phyloP scores from a whole-genome alignment of 1,139 yeast genomes.

The Yamadazyma pseudoaaseri region DNA sequence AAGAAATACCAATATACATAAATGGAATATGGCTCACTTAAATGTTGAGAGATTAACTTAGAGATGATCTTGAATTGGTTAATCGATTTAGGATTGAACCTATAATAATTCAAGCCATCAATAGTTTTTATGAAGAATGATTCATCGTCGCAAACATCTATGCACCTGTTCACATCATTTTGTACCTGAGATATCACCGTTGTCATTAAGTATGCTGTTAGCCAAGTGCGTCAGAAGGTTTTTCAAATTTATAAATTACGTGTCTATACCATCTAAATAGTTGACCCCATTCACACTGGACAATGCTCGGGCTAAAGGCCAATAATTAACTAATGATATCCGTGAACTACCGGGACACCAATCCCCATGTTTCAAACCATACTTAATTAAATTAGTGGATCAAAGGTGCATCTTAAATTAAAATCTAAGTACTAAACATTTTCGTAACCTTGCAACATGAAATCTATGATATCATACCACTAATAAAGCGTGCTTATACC shows the following conservation, averaged over 20 bases:
- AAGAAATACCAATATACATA: slow-evolving; percentile 51
- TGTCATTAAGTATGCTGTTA: too few relatives aligned
- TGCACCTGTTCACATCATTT: not conserved
- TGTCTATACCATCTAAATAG: too few relatives aligned
- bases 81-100: slow-evolving; percentile 22
- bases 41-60: slow-evolving; percentile 31
- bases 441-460: too few relatives aligned
- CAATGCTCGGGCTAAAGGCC: slow-evolving; percentile 11
- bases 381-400: not conserved
- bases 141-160: slow-evolving; percentile 2
- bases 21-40: slow-evolving; percentile 48
- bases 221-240: too few relatives aligned
- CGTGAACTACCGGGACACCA: slow-evolving; percentile 8
- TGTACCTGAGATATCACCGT: too few relatives aligned
- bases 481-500: slow-evolving; percentile 3
- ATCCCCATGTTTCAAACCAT: slow-evolving; percentile 6
- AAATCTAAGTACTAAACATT: not conserved
- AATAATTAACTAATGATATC: not conserved
- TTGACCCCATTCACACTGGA: too few relatives aligned
- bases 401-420: too few relatives aligned
- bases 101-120: slow-evolving; percentile 20
- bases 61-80: slow-evolving; percentile 33
- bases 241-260: too few relatives aligned
- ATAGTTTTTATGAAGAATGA: slow-evolving; percentile 9
- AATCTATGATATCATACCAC: slow-evolving; percentile 10